phyloP scores from a whole-genome alignment of 2,329 filamentous ascomycete species.

The Proliferodiscus dingleyae region DNA sequence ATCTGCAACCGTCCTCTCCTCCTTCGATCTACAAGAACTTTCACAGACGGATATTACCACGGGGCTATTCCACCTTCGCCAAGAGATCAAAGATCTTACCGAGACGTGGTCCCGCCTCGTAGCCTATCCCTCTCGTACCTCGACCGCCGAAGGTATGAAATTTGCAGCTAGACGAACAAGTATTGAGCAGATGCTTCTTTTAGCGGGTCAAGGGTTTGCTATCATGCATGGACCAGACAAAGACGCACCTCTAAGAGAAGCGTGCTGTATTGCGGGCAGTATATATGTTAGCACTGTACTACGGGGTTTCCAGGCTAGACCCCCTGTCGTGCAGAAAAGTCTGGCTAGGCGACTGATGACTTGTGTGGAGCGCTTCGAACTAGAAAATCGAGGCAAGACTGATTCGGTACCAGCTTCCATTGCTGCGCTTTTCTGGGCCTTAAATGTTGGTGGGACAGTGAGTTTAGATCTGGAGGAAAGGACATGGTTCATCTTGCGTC shows the following conservation, averaged over 20 bases:
- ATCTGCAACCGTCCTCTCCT: constrained; percentile 4
- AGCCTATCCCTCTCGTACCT: constrained; percentile 3
- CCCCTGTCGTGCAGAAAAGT: no score
- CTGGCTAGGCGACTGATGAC: no score
- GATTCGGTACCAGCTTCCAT: constrained; percentile 2
- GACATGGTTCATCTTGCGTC: constrained; percentile 6
- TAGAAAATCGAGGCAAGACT: not conserved
- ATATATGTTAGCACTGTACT: constrained; percentile 5
- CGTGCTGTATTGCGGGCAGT: constrained; percentile 5
- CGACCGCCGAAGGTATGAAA: constrained; percentile 5
- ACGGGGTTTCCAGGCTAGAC: constrained; percentile 1
- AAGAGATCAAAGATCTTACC: constrained; percentile 6
- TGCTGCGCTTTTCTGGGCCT: constrained; percentile 6
- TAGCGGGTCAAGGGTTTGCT: constrained; percentile 6
- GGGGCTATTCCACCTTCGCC: constrained; percentile 4
- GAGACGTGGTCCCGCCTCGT: constrained; percentile 5
- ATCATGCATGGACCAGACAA: constrained; percentile 4
- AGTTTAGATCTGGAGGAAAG: constrained; percentile 6
- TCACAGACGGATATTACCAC: constrained; percentile 5
- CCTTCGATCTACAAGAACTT: constrained; percentile 7
- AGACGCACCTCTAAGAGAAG: constrained; percentile 5
- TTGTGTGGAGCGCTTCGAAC: no score
- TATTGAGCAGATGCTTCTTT: constrained; percentile 7
- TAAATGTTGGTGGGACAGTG: constrained; percentile 6
- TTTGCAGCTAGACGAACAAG: constrained; percentile 6